Evolutionary conservation across 495 filamentous ascomycete genomes (phyloP).

Genomic region (Aspergillus homomorphus): DNA sequence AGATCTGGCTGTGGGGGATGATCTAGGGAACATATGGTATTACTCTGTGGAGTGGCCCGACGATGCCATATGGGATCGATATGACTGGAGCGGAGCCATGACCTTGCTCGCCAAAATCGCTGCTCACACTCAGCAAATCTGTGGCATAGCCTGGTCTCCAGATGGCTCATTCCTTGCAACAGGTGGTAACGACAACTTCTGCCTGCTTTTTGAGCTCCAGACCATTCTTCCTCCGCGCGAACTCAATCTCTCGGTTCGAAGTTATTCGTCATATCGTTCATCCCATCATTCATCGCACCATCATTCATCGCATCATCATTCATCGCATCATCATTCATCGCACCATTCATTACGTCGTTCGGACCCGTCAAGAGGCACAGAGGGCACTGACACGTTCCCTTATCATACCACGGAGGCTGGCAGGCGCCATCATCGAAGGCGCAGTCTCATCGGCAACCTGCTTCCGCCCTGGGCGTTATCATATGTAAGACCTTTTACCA

Average conservation of each 20-base stretch:
- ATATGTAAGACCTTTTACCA: slow-evolving; percentile 15
- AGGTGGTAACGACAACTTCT: slow-evolving; percentile 89
- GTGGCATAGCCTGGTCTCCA: slow-evolving; percentile 83
- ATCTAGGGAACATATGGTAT: slow-evolving; percentile 79
- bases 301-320: background rate
- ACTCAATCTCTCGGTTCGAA: slow-evolving; percentile 4
- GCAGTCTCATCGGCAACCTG: slow-evolving; percentile 24
- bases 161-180: slow-evolving; percentile 76
- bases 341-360: background rate
- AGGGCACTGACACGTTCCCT: slow-evolving; percentile 22
- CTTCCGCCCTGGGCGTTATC: slow-evolving; percentile 32
- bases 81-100: slow-evolving; percentile 73
- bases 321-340: background rate
- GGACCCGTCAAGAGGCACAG: slow-evolving; percentile 10
- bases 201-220: slow-evolving; percentile 72
- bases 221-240: slow-evolving; percentile 49
- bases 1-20: slow-evolving; percentile 85
- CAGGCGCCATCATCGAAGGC: slow-evolving; percentile 22
- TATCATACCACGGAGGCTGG: slow-evolving; percentile 15
- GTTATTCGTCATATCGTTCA: slow-evolving; percentile 7
- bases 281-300: background rate
- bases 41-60: slow-evolving; percentile 87
- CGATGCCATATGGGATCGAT: slow-evolving; percentile 35
- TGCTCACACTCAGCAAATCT: slow-evolving; percentile 86
- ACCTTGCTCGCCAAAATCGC: slow-evolving; percentile 71